Evolutionary conservation across 1,284 basidiomycete species (phyloP), one percentile per base, ranked within the genome.

Genomic region (Meripilus lineatus): DNA sequence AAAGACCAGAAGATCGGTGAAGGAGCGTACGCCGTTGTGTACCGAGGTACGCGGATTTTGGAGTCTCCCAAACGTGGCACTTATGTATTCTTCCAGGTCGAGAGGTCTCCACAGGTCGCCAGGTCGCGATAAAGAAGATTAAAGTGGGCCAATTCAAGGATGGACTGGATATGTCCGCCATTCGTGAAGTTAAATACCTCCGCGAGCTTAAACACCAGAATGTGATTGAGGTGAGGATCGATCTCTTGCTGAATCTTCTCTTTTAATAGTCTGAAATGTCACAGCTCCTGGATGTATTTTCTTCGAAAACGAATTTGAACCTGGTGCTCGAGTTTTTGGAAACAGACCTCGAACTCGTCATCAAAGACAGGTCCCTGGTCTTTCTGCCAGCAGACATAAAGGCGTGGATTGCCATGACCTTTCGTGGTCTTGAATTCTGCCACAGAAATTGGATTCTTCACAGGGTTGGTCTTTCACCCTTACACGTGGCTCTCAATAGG

Each of bases 331-430:
- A 99, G 63, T 99, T 95, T 65, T 74, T 99, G 38, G 91, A 96
- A 55, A 94, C 90, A n/a, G 95, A 99, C 66, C 75, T 99, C 23
- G 96, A 99, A 67, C 91, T 91, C 57, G 84, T 99, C 53, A 97
- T 99, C 67, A 93, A 93, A 61, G 94, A 99, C 65, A 79, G 90
- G 36, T 74, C 82, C 2, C 79, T 96, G 40, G 87, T 97, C 26
- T 98, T 99, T 63, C 75, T 93, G 18, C 89, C 92, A 5, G 89
- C 90, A 1, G 95, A 99, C 63, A 95, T 98, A 69, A 99, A 99
- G 67, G 87, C 89, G 56, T 99, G 96, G 96, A 93, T 96, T 81
- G 89, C 89, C 14, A 99, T 99, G 96, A 91, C 90, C 0, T 84
- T 97, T 57, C 81, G 93, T 33, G 96, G 96, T 1, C 74, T 99